phyloP scores from a whole-genome alignment of 2,329 filamentous ascomycete genomes.

The Ceratocystiopsis sp. region DNA sequence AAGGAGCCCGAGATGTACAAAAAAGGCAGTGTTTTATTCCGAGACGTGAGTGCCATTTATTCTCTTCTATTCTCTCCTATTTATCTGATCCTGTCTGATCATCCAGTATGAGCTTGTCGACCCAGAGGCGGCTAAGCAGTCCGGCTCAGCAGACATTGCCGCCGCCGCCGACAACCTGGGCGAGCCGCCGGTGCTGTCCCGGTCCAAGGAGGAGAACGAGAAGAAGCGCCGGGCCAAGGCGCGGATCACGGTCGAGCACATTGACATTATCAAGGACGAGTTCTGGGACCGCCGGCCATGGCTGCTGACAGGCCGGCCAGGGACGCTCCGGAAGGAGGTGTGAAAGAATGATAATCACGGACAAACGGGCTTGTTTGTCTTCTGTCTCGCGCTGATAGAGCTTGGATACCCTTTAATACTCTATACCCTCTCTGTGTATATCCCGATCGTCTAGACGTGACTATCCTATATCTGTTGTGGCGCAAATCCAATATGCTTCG shows the following conservation, averaged over 20 bases:
- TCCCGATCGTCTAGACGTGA: background rate
- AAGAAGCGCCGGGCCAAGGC: conserved; percentile 69
- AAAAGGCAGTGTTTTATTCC: conserved; percentile 81
- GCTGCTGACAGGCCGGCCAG: conserved; percentile 60
- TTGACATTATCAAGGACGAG: conserved; percentile 88
- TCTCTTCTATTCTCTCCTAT: background rate
- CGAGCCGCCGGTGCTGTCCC: conserved; percentile 46
- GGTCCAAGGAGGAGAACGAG: conserved; percentile 69
- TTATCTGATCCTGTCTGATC: background rate
- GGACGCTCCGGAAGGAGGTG: conserved; percentile 45
- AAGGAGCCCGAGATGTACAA: conserved; percentile 84
- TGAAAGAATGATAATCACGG: background rate
- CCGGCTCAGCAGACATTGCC: conserved; percentile 17
- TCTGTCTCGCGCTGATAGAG: background rate
- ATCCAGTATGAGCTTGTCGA: conserved; percentile 54
- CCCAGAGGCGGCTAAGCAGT: conserved; percentile 28
- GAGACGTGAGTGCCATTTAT: conserved; percentile 40
- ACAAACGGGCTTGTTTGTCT: background rate
- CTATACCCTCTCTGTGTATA: too few relatives aligned
- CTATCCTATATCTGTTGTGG: background rate
- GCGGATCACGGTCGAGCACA: conserved; percentile 61
- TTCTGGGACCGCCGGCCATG: conserved; percentile 86
- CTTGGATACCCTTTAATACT: too few relatives aligned
- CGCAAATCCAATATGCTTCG: conserved; percentile 1
- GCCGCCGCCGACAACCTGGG: conserved; percentile 29